Base-by-base conservation (phyloP, 2,329 filamentous ascomycete genomes). In the Cercospora nicotianae region DNA sequence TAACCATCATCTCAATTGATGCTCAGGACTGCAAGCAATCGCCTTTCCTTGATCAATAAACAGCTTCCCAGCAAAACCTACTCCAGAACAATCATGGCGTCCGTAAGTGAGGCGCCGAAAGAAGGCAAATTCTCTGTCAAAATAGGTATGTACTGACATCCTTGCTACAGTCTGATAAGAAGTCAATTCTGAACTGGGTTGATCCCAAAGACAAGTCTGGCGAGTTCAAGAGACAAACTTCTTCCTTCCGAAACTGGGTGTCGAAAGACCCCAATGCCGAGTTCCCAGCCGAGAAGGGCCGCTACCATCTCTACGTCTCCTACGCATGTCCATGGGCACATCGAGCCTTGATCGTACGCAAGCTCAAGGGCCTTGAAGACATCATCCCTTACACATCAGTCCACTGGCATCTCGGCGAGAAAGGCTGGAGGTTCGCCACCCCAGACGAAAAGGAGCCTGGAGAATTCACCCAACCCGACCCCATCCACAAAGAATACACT, bases 301-400 rank as follows among this genome's bases (percentile, higher is more conserved):
- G 95, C 65, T 99, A 99, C 79, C 95, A 99, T 81, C 88, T 99
- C 74, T 99, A 94, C 78, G 90, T 97, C 73, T 94, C 91, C 75
- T 97, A 96, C 80, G 94, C 94, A 6, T 97, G 94, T 80, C 94
- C 94, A 3, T 97, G 94, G 94, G 94, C 94, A 5, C 92, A 93
- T 77, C 90, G 95, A 53, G 90, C 93, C 0, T 84, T 98, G 72
- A 97, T 98, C 73, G 91, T 91, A 2, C 87, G 94, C 67, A 90
- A 93, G 79, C 86, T 99, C 75, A 99, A 98, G 83, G 95, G 94
- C 0, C 85, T 99, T 0, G 91, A 98, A 75, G 90, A 96, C 66
- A 86, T 95, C 72, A 89, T 99, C 73, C 83, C 87, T 5, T 85
- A 87, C 68, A 95, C 92, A 0, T 88, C 87, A n/a, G 94, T 97